Evolutionary conservation across 1,139 yeast genomes (phyloP), one percentile per base, ranked within the genome.

Genomic region (Suhomyces choctaworum): DNA sequence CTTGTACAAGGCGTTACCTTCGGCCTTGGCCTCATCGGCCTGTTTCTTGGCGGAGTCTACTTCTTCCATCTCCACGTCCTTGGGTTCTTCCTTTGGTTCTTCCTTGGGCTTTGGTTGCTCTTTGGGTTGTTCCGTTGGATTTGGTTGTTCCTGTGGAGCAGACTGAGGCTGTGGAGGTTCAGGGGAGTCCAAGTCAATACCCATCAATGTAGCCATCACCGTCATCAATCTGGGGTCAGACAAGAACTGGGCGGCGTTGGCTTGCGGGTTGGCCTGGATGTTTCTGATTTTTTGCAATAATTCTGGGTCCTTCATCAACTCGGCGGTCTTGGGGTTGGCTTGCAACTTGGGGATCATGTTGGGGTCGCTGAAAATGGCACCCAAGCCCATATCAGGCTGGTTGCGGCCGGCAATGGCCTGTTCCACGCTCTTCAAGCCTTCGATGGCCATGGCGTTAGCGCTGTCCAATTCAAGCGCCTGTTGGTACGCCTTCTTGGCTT

Each of bases 221-320:
- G 87, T 81, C 95, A 90, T 85, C 55, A 92, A 65, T 56, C 96
- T 78, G 46, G 87, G 95, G 56, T 92, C 97, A 34, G 78, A 62
- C 58, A 80, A 72, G 62, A 81, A 72, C 55, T 73, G 80, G 29
- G 76, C 69, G 36, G 82, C 77, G 49, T 80, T 73, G 4, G 84
- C 78, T 64, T 80, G 77, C 30, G 98, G 97, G 60, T 90, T 83
- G 31, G 70, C 52, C 60, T 78, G 83, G 52, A 87, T 68, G 44
- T 73, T 73, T 50, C 71, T 62, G 32, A 94, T 73, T 60, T 88
- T 88, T 33, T 77, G 76, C 25, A 88, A 86, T 55, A 94, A 76
- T 38, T 73, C 73, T 12, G 97, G 96, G 59, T 94, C 97, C 46
- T 85, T 82, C 86, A 92, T 80, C 57, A 82, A 63, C 42, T 83